A percentile compares a stretch with the other conserved stretches of the same genome.
phyloP scores from a whole-genome alignment of 768 basidiomycete species.

The Tricholoma terreum region DNA sequence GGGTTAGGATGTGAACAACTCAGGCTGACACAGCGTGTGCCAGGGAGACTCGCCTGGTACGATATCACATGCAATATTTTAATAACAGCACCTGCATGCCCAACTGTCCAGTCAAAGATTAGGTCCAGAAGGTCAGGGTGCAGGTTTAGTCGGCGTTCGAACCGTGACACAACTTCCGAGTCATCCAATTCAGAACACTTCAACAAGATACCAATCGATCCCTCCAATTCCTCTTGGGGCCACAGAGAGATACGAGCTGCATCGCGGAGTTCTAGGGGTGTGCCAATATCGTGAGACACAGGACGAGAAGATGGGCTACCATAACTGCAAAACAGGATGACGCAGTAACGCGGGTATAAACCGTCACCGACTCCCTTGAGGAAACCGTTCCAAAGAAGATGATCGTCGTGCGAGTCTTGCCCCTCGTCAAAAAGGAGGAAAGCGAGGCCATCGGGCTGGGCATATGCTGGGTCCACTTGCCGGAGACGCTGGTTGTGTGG shows the following conservation, averaged over 20 bases:
- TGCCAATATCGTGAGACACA: not conserved
- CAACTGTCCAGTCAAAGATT: slow-evolving; percentile 12
- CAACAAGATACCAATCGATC: slow-evolving; percentile 13
- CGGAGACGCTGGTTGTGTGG: not conserved
- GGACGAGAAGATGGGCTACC: not conserved
- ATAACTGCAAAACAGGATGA: not conserved
- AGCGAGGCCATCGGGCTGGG: not conserved
- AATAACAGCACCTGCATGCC: slow-evolving; percentile 13
- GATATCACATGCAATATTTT: slow-evolving; percentile 7
- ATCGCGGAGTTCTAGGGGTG: not conserved
- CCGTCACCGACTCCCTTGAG: not conserved
- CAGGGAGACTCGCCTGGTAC: slow-evolving; percentile 1
- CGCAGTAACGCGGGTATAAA: not conserved
- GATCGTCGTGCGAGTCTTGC: not conserved
- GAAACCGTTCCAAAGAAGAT: not conserved
- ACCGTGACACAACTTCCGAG: slow-evolving; percentile 6
- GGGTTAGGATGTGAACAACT: too few relatives aligned
- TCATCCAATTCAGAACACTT: slow-evolving; percentile 11
- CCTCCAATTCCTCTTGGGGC: not conserved
- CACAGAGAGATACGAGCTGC: too few relatives aligned
- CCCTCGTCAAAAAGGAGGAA: not conserved
- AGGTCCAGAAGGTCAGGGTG: slow-evolving; percentile 4
- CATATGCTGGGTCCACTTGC: not conserved
- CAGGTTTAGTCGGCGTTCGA: not conserved
- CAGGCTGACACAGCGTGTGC: too few relatives aligned